Evolutionary conservation across 2,329 filamentous ascomycete genomes (phyloP).

Genomic region (Phialemoniopsis sp.): DNA sequence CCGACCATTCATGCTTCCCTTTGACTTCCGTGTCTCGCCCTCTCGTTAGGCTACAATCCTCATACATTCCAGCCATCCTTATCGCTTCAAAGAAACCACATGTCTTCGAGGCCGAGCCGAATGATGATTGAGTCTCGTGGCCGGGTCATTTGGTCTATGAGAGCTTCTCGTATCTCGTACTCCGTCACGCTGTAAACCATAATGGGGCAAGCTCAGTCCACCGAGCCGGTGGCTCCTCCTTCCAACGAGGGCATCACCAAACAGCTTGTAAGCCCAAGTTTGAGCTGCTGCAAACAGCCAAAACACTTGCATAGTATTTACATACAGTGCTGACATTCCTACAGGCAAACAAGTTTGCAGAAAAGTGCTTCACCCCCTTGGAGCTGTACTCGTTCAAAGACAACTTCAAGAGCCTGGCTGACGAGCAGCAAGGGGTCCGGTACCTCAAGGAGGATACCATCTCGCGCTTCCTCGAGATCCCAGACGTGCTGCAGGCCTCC

Average conservation of each 20-base stretch:
- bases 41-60: no score
- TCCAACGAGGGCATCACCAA: slow-evolving; percentile 48
- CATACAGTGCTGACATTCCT: slow-evolving; percentile 3
- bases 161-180: no score
- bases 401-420: slow-evolving; percentile 67
- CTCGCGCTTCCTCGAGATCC: slow-evolving; percentile 68
- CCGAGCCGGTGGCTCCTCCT: slow-evolving; percentile 34
- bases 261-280: slow-evolving; percentile 38
- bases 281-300: no score
- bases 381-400: slow-evolving; percentile 72
- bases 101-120: no score
- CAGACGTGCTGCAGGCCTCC: slow-evolving; percentile 63
- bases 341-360: slow-evolving; percentile 60
- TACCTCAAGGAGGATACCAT: slow-evolving; percentile 70
- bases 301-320: no score
- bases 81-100: no score
- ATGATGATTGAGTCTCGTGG: no score
- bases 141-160: no score
- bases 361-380: slow-evolving; percentile 66
- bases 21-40: no score
- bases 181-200: slow-evolving; percentile 9
- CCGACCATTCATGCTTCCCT: no score
- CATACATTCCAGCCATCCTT: no score
- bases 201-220: slow-evolving; percentile 51
- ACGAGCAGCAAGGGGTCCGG: slow-evolving; percentile 54